Evolutionary conservation across 148 eudicot species (phyloP).

Genomic region (Salicornia ramosissima): DNA sequence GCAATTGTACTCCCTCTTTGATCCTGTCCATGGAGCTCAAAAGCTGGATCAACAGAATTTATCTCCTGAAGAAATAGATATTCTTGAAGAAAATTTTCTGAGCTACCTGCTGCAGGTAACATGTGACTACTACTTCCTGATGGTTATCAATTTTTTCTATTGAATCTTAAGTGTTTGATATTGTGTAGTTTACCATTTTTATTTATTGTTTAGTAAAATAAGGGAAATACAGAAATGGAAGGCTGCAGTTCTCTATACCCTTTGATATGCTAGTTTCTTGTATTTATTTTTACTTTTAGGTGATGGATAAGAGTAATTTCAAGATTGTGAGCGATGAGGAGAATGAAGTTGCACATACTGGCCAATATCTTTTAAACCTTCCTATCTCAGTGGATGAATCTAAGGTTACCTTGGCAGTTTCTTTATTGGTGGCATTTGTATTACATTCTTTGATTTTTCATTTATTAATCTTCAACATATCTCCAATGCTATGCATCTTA

Average conservation of each 20-base stretch:
- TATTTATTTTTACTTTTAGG: constrained; percentile 33
- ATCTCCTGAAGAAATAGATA: constrained; percentile 62
- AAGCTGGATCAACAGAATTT: constrained; percentile 79
- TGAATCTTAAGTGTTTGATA: background rate
- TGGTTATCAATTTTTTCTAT: background rate
- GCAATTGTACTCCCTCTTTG: constrained; percentile 94
- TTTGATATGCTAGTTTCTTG: background rate
- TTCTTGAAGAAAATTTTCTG: constrained; percentile 87
- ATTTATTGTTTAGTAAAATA: too few species aligned
- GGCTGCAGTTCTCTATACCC: background rate
- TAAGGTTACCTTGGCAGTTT: constrained; percentile 42
- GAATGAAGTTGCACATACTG: constrained; percentile 81
- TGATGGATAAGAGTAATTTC: constrained; percentile 93
- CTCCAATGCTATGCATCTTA: background rate
- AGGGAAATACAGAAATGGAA: background rate
- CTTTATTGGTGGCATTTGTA: background rate
- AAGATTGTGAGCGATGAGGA: constrained; percentile 81
- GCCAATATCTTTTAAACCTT: constrained; percentile 91
- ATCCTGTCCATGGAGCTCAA: constrained; percentile 78
- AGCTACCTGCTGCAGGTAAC: constrained; percentile 72
- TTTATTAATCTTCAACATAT: background rate
- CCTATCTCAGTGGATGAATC: constrained; percentile 92
- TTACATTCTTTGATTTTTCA: background rate
- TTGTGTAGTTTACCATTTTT: background rate
- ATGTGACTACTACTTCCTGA: background rate